Evolutionary conservation across 2,329 filamentous ascomycete species (phyloP), one percentile per base, ranked within the genome.

Genomic region (Fusarium setosum): DNA sequence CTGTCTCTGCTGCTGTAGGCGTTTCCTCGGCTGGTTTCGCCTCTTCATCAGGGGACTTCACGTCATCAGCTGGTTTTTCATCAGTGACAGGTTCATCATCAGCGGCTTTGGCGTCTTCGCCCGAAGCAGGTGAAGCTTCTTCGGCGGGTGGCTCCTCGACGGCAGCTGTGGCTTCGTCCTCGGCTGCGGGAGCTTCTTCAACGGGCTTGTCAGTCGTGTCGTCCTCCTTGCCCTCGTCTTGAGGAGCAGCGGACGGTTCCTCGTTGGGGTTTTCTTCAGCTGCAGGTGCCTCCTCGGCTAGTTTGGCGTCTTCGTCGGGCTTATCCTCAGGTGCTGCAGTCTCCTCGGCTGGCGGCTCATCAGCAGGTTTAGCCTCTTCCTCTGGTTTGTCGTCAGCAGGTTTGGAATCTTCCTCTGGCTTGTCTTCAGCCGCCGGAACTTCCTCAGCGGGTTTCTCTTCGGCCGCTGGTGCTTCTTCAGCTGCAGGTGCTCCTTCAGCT

Each of bases 31-130:
- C 41, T 34, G 59, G 32, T 42, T 72, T 69, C 12, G 49, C 53
- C 21, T 63, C 59, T 29, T 64, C 59, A 35, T 70, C 56, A 23
- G 48, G 48, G 20, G 56, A 15, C 51, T 66, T 61, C 38, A 48
- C 49, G 21, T 69, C 57, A 42, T 72, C 68, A 52, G 60, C 65
- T 65, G 59, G 63, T 51, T 72, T 65, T n/a, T 65, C 60, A 54
- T 71, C 64, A 63, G 68, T 61, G 56, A 49, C 58, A 47, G 64
- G 61, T 38, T 53, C 50, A 51, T 71, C 62, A 32, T 69, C 53
- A 37, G 50, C 37, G 44, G 55, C 35, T 32, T 63, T 56, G 37
- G 56, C 54, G 56, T 61, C 56, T 18, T 54, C 48, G 21, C 32
- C 37, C 21, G 51, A 47, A 40, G 41, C 56, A 38, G 61, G 31